Percentiles rank a stretch among this genome's conserved stretches.
These are phyloP conservation scores for Nakazawaea ishiwadae DNA, from an alignment of 805 yeast genomes.

Conservation along the genomic window DNA sequence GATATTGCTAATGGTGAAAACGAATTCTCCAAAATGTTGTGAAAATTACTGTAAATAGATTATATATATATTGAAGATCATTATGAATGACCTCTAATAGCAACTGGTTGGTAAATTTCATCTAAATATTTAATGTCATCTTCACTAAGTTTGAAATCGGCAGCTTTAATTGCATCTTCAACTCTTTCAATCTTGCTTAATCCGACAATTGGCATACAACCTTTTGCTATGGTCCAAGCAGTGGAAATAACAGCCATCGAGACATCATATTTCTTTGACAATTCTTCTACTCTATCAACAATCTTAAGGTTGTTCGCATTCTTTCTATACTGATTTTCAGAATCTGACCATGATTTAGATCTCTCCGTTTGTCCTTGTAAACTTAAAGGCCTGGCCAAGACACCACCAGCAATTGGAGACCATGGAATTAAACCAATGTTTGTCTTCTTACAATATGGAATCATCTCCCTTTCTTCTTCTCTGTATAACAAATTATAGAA, in stretches of 20 bases:
- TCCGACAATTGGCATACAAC: slow-evolving; percentile 53
- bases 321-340: too few species aligned
- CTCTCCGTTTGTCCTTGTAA: not conserved
- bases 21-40: not conserved
- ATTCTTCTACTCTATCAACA: slow-evolving; percentile 47
- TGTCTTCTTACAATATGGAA: slow-evolving; percentile 44
- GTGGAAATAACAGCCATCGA: slow-evolving; percentile 51
- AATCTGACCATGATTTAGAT: too few species aligned
- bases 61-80: not conserved
- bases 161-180: slow-evolving; percentile 44
- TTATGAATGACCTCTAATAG: not conserved
- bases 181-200: slow-evolving; percentile 42
- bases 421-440: slow-evolving; percentile 57
- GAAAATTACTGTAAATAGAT: not conserved
- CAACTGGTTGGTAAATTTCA: slow-evolving; percentile 27
- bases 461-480: slow-evolving; percentile 61
- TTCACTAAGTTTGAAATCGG: slow-evolving; percentile 32
- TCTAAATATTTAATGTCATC: slow-evolving; percentile 34
- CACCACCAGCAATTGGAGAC: slow-evolving; percentile 55
- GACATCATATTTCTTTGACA: slow-evolving; percentile 41
- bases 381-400: slow-evolving; percentile 13
- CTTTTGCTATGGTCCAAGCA: slow-evolving; percentile 52
- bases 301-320: too few species aligned
- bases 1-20: slow-evolving; percentile 3
- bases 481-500: slow-evolving; percentile 50